Base-by-base conservation (phyloP, 768 basidiomycete species). In the Lactarius indigo region DNA sequence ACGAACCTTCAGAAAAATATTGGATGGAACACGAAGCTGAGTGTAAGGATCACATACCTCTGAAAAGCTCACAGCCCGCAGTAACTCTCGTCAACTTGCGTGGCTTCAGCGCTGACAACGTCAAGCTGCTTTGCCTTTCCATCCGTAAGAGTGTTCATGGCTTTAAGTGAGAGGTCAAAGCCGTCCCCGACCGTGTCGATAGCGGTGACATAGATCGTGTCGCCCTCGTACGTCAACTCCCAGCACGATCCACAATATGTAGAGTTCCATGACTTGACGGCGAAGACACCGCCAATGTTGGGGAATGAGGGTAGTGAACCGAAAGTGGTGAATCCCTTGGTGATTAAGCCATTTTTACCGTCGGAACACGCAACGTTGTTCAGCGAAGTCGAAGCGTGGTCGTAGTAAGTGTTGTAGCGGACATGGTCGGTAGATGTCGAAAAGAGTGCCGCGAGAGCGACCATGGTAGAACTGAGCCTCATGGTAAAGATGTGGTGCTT, bases 141-240 rank as follows among this genome's bases (percentile, higher is more conserved):
- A 26, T 57, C 41, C 13, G 86, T 87, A 66, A 87, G 73, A 17
- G 69, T 71, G 66, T 87, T 81, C 84, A 87, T 83, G n/a, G 86
- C 85, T 26, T 71, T 75, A 68, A 80, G 70, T 0, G 84, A 80
- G 33, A 87, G 73, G 64, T 83, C 84, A 69, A 84, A 86, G 8
- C 79, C 81, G 0, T 68, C 68, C 2, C 5, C 31, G 12, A 71
- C 68, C 20, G 57, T 57, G 47, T 78, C 79, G 12, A 79, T 71
- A 5, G 76, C 78, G 62, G 76, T 64, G 5, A 74, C 57, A 17
- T 23, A 1, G 47, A 79, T 47, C 1, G 69, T 72, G 5, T 3
- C 69, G 31, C n/a, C 56, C n/a, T 57, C 57, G 44, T 75, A 78
- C 5, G 74, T 78, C 61, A 78, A 47, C 1, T 71, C 3, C 59